Base-by-base conservation (phyloP, 441 rosid genomes). In the Jatropha multifida region DNA sequence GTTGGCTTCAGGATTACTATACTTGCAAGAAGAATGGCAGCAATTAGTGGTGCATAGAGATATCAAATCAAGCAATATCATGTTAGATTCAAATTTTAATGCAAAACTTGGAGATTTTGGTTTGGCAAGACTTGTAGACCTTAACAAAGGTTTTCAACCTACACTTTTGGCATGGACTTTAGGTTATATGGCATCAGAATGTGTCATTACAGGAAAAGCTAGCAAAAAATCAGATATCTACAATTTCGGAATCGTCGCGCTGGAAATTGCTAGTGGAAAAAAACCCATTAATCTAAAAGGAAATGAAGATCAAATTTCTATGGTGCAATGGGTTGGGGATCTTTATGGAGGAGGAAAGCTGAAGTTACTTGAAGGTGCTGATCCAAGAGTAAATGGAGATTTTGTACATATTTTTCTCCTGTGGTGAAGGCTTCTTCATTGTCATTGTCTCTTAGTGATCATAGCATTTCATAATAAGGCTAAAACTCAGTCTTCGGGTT, bases 81-180 rank as follows among this genome's bases (percentile, higher is more conserved):
- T 70, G 73, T 55, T 70, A 8, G 86, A 81, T 55, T 79, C 83
- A 0, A 11, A 69, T 14, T 87, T 87, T 58, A 74, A 74, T 44
- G 82, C 84, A 0, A 85, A 87, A 65, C 79, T 81, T 3, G 87
- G 87, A 4, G 86, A 85, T 87, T 87, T 83, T 52, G 87, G 88
- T 18, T 54, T 87, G 10, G 83, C 84, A 0, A 75, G 85, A 65
- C 54, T 80, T 0, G 76, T 74, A 0, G 82, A 80, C 27, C 87
- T 77, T 63, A 76, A 27, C 3, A 72, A 65, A 32, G 81, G 81
- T 8, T 26, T 71, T 2, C 74, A 64, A 41, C 77, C 80, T 1
- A 82, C 80, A 7, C 44, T 52, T 13, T 49, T 78, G 49, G 83
- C 78, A 0, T 86, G 86, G 17, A 80, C 83, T 0, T 10, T 75